Evolutionary conservation across 805 yeast species (phyloP).

Genomic region (Saccharomycopsis sp.): DNA sequence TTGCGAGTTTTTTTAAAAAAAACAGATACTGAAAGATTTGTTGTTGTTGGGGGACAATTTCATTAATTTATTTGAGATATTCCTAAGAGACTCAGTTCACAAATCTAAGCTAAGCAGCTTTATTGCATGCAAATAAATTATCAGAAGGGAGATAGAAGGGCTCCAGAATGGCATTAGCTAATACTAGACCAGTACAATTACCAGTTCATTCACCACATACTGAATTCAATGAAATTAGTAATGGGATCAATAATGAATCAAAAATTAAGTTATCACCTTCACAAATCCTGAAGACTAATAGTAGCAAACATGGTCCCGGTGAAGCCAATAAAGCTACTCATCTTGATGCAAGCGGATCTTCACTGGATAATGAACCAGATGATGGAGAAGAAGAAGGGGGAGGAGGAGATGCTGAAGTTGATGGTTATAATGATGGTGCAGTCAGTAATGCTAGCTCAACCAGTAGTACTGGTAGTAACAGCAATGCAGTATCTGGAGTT

Average conservation of each 20-base stretch:
- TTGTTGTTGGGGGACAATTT: no score
- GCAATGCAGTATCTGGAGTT: background rate
- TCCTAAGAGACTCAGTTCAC: no score
- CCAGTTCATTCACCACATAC: conserved; percentile 19
- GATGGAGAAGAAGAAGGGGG: background rate
- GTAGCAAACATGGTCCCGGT: no score
- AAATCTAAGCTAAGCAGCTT: no score
- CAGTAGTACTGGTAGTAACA: background rate
- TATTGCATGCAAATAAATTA: no score
- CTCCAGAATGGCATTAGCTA: conserved; percentile 14
- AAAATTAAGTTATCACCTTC: conserved; percentile 16
- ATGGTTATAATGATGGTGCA: background rate
- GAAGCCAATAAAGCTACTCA: background rate
- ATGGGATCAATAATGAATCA: conserved; percentile 4
- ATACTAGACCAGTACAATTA: conserved; percentile 11
- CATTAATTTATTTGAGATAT: no score
- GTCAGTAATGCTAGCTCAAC: background rate
- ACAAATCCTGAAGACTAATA: conserved; percentile 4
- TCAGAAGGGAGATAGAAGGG: no score
- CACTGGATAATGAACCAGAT: background rate
- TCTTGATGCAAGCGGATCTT: background rate
- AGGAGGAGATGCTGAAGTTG: background rate
- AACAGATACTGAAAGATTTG: no score
- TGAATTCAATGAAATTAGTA: conserved; percentile 14
- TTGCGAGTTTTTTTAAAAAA: no score